A percentile compares a stretch with the other conserved stretches of the same genome.
Conservation (phyloP, 2,329 filamentous ascomycete genomes). For the Neofusicoccum ribis region DNA sequence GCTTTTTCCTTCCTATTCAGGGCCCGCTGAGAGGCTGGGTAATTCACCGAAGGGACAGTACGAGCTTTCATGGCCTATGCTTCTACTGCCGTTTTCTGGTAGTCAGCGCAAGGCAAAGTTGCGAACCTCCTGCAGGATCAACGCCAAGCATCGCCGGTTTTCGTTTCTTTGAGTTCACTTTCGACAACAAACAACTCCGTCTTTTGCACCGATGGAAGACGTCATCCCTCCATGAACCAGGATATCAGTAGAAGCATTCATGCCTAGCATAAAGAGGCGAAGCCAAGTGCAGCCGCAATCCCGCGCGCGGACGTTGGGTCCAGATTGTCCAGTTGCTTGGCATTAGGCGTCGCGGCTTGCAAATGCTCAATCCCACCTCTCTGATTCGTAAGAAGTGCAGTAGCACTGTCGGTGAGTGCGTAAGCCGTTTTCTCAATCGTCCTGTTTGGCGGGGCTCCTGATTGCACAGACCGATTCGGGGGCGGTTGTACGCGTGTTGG, state of each 20-base stretch:
- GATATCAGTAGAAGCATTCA: neutral
- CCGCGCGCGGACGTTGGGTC: neutral
- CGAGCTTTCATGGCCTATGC: neutral
- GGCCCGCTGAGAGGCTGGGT: neutral
- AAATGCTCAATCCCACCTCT: neutral
- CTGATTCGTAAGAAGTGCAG: neutral
- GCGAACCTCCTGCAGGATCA: too few species aligned
- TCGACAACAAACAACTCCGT: too few species aligned
- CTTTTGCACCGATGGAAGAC: too few species aligned
- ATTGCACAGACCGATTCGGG: neutral
- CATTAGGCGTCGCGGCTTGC: neutral
- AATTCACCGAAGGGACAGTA: neutral
- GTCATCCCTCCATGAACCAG: too few species aligned
- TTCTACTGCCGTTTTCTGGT: neutral
- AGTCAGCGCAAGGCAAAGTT: too few species aligned
- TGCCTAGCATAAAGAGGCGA: neutral
- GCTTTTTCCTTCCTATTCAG: neutral
- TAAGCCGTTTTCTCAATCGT: conserved; percentile 2
- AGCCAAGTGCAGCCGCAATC: neutral
- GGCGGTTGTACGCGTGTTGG: neutral
- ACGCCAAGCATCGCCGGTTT: too few species aligned
- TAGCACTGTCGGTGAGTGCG: conserved; percentile 9
- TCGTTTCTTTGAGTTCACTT: too few species aligned
- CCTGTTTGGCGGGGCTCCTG: neutral
- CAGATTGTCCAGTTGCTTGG: neutral